A percentile compares a stretch with the other conserved stretches of the same genome.
Conservation (phyloP, 2,329 filamentous ascomycete species). For the Pseudogymnoascus sp. region DNA sequence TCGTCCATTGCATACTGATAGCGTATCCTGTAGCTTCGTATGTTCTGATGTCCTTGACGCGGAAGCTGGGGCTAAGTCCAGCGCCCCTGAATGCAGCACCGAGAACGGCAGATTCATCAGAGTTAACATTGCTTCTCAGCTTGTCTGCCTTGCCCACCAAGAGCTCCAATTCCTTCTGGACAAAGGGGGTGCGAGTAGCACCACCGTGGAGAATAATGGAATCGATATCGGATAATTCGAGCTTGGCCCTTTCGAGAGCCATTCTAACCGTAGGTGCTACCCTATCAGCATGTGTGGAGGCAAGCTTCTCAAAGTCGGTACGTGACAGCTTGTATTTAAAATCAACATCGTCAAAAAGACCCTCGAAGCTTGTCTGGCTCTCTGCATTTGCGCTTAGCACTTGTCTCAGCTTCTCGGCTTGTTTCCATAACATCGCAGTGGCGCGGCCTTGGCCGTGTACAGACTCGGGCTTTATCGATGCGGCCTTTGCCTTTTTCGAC, state of each 20-base stretch:
- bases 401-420: slow-evolving; percentile 78
- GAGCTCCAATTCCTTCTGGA: slow-evolving; percentile 80
- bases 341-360: slow-evolving; percentile 82
- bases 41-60: slow-evolving; percentile 90
- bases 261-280: slow-evolving; percentile 62
- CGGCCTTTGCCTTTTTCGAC: slow-evolving; percentile 57
- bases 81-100: slow-evolving; percentile 93
- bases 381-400: slow-evolving; percentile 89
- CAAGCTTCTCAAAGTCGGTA: slow-evolving; percentile 71
- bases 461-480: slow-evolving; percentile 50
- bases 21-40: slow-evolving; percentile 69
- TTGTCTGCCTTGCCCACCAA: slow-evolving; percentile 65
- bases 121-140: slow-evolving; percentile 88
- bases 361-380: slow-evolving; percentile 73
- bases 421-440: slow-evolving; percentile 85
- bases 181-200: slow-evolving; percentile 82
- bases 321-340: slow-evolving; percentile 86
- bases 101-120: slow-evolving; percentile 92
- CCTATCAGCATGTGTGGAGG: slow-evolving; percentile 57
- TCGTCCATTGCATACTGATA: slow-evolving; percentile 66
- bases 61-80: slow-evolving; percentile 86
- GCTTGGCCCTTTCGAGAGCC: slow-evolving; percentile 64
- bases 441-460: slow-evolving; percentile 73
- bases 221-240: slow-evolving; percentile 69
- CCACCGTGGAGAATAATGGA: slow-evolving; percentile 93